Percentiles rank a stretch among this genome's conserved stretches.
phyloP scores from a whole-genome alignment of 805 yeast genomes.

The Nakazawaea laoshanensis region DNA sequence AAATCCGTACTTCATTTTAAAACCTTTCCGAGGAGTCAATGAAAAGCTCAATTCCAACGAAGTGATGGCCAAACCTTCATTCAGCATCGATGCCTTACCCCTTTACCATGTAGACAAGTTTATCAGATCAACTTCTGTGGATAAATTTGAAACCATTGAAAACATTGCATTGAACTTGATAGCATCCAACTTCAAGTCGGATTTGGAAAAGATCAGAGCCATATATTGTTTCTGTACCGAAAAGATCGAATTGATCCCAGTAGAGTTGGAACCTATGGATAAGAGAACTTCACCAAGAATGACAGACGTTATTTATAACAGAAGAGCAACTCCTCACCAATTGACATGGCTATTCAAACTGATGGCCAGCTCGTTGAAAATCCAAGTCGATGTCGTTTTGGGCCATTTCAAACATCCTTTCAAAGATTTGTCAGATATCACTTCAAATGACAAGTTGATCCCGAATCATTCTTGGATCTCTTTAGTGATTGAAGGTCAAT shows the following conservation, averaged over 20 bases:
- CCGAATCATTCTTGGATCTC: conserved; percentile 88
- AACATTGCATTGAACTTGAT: conserved; percentile 46
- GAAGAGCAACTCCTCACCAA: conserved; percentile 38
- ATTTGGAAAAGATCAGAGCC: conserved; percentile 57
- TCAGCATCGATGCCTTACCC: conserved; percentile 17
- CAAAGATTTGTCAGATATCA: conserved; percentile 23
- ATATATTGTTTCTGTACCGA: conserved; percentile 53
- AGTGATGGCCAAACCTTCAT: conserved; percentile 16
- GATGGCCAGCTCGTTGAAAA: conserved; percentile 60
- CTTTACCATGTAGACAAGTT: conserved; percentile 34
- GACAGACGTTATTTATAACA: conserved; percentile 19
- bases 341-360: conserved; percentile 69
- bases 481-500: conserved; percentile 64
- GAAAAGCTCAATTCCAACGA: conserved; percentile 41
- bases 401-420: conserved; percentile 84
- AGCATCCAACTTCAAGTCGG: conserved; percentile 41
- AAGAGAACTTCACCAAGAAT: conserved; percentile 21
- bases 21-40: conserved; percentile 43
- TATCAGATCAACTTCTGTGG: conserved; percentile 26
- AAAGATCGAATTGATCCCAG: conserved; percentile 34
- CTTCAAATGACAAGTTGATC: conserved; percentile 34
- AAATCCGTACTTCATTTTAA: conserved; percentile 52
- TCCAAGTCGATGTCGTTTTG: conserved; percentile 66
- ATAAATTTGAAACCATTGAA: conserved; percentile 39
- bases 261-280: conserved; percentile 23